phyloP scores from a whole-genome alignment of 1,139 yeast species.

The Taphrina deformans region DNA sequence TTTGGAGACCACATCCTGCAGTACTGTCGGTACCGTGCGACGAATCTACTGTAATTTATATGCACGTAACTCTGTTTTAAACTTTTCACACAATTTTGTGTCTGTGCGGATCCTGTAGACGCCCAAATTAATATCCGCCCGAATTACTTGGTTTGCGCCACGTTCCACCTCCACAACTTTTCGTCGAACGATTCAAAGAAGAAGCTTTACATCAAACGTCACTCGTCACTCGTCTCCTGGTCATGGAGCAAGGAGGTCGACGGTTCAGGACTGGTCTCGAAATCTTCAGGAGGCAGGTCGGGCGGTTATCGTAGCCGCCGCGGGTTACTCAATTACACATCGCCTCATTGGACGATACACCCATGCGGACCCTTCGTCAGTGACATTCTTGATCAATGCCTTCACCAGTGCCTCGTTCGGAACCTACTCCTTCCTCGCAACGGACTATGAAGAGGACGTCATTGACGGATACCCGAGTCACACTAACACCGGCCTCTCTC shows the following conservation, averaged over 20 bases:
- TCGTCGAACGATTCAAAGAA: too few relatives aligned
- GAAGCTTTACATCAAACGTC: too few relatives aligned
- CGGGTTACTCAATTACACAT: neutral
- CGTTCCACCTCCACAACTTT: too few relatives aligned
- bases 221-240: neutral
- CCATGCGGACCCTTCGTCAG: neutral
- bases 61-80: neutral
- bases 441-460: neutral
- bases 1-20: slow-evolving; percentile 46
- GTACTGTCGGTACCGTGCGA: too few relatives aligned
- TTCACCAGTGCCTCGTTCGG: neutral
- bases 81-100: neutral
- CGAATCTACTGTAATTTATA: too few relatives aligned
- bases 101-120: too few relatives aligned
- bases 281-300: neutral
- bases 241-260: neutral
- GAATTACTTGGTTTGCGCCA: neutral
- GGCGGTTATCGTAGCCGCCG: neutral
- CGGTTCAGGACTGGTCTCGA: neutral
- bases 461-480: neutral
- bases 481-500: neutral
- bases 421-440: neutral
- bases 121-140: neutral
- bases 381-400: neutral
- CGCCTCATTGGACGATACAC: neutral